These are phyloP conservation scores for Cladophialophora carrionii DNA, from an alignment of 2,329 filamentous ascomycete species.

Conservation along the genomic window DNA sequence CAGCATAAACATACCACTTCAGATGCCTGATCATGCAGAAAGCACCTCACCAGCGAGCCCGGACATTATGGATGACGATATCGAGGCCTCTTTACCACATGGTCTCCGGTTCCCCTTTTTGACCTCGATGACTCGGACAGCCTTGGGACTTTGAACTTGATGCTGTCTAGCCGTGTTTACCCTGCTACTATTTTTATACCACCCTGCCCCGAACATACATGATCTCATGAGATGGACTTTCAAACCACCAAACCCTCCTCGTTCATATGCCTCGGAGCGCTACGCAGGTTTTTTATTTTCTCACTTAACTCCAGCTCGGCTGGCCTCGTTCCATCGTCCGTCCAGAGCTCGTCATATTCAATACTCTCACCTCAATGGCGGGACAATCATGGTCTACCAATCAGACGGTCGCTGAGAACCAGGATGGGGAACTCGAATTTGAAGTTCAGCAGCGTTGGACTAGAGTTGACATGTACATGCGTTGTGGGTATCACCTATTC, in stretches of 20 bases:
- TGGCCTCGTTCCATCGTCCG: constrained; percentile 40
- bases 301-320: constrained; percentile 41
- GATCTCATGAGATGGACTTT: too few relatives aligned
- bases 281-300: constrained; percentile 43
- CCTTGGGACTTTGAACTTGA: constrained; percentile 40
- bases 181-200: neutral
- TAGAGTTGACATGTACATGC: neutral
- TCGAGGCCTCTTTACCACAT: constrained; percentile 45
- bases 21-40: neutral
- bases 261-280: constrained; percentile 45
- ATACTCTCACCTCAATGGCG: constrained; percentile 40
- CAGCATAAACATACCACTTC: neutral
- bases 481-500: neutral
- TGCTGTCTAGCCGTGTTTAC: neutral
- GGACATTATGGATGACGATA: constrained; percentile 38
- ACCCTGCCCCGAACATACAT: neutral
- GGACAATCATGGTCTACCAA: constrained; percentile 45
- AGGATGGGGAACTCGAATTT: neutral
- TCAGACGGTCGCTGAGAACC: constrained; percentile 33
- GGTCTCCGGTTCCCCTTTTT: constrained; percentile 47
- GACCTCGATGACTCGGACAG: constrained; percentile 39
- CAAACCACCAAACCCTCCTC: constrained; percentile 42
- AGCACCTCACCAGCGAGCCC: constrained; percentile 38
- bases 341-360: constrained; percentile 44
- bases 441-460: neutral